Conservation (phyloP, 2,329 filamentous ascomycete genomes). For the Penicillium frequentans region DNA sequence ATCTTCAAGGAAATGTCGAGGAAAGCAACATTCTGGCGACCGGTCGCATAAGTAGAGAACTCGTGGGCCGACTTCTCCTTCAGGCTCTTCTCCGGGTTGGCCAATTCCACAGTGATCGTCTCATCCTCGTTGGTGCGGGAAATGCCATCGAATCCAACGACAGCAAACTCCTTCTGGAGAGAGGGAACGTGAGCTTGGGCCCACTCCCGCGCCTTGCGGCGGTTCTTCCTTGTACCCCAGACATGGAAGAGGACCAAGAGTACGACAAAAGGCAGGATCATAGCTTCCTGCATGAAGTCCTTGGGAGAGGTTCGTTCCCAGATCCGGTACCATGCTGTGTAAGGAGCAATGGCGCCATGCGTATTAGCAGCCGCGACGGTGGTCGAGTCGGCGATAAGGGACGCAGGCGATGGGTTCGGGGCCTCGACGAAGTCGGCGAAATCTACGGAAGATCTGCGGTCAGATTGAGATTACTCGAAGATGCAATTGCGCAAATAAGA, state of each 20-base stretch:
- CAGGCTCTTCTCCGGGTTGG: slow-evolving; percentile 62
- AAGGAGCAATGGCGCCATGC: slow-evolving; percentile 58
- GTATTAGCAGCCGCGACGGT: slow-evolving; percentile 44
- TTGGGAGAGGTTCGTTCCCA: slow-evolving; percentile 82
- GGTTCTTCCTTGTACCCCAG: slow-evolving; percentile 77
- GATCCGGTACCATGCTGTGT: slow-evolving; percentile 94
- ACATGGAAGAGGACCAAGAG: slow-evolving; percentile 77
- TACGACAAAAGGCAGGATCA: slow-evolving; percentile 73
- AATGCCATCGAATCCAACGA: slow-evolving; percentile 73
- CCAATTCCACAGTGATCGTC: slow-evolving; percentile 38
- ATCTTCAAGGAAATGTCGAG: slow-evolving; percentile 80
- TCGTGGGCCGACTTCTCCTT: slow-evolving; percentile 88
- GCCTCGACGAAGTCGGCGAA: slow-evolving; percentile 91
- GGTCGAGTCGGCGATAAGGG: slow-evolving; percentile 45
- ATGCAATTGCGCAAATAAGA: slow-evolving; percentile 14
- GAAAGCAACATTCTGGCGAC: slow-evolving; percentile 89
- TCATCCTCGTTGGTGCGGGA: slow-evolving; percentile 49
- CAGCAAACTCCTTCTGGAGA: slow-evolving; percentile 78
- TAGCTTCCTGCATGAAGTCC: slow-evolving; percentile 86
- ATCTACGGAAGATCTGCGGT: slow-evolving; percentile 54
- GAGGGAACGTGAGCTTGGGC: slow-evolving; percentile 69
- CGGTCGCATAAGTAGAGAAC: slow-evolving; percentile 83
- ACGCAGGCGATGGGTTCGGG: slow-evolving; percentile 62
- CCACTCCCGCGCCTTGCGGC: slow-evolving; percentile 77
- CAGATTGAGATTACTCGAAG: background rate